Evolutionary conservation across 805 yeast genomes (phyloP).

Genomic region (Yarrowia sp.): DNA sequence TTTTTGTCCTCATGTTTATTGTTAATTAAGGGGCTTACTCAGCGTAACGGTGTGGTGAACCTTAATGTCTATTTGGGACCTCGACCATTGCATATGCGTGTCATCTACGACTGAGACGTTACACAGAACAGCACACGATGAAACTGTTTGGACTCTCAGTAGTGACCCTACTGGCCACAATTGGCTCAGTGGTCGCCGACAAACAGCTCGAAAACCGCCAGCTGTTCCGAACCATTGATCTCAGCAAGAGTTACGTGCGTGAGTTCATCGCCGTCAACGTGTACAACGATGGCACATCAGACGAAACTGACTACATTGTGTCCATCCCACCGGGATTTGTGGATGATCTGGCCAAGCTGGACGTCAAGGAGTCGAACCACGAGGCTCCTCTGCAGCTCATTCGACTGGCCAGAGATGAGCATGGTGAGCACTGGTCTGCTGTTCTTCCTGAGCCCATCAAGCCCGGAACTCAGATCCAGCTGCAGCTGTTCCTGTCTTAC

Average conservation of each 20-base stretch:
- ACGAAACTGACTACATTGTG: conserved; percentile 56
- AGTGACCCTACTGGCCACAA: conserved; percentile 16
- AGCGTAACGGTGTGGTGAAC: neutral
- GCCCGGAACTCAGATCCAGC: conserved; percentile 53
- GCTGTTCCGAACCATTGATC: conserved; percentile 58
- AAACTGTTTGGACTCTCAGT: conserved; percentile 9
- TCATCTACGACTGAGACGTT: conserved; percentile 13
- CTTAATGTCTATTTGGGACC: neutral
- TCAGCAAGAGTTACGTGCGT: conserved; percentile 61
- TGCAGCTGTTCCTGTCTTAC: conserved; percentile 52
- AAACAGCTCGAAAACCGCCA: conserved; percentile 56
- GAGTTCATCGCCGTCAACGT: conserved; percentile 58
- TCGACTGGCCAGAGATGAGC: conserved; percentile 35
- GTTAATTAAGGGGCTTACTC: neutral
- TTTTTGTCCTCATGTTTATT: too few relatives aligned
- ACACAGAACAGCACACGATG: conserved; percentile 2
- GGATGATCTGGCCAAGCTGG: conserved; percentile 47
- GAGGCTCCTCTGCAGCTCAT: conserved; percentile 35
- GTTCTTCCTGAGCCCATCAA: conserved; percentile 63
- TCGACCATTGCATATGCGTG: conserved; percentile 17
- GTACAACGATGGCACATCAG: conserved; percentile 55
- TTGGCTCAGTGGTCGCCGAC: conserved; percentile 18
- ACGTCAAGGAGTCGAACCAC: conserved; percentile 41
- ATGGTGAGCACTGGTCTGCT: conserved; percentile 47
- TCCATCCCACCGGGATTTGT: conserved; percentile 53